Evolutionary conservation across 345 rosid genomes (phyloP), one percentile per base, ranked within the genome.

Genomic region (Rhodomyrtus tomentosa): DNA sequence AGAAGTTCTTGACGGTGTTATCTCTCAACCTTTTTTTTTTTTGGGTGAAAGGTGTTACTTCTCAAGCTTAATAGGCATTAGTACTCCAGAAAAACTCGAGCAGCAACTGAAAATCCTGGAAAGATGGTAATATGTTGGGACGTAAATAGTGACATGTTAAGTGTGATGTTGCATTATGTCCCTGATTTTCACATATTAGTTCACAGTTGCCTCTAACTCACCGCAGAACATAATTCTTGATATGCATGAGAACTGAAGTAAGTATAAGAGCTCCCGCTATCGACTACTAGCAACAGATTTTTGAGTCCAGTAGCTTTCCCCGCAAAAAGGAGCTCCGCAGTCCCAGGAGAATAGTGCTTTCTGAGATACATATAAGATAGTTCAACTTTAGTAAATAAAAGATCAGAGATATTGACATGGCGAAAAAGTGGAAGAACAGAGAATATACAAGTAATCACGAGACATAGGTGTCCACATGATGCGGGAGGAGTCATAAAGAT

Each of bases 181-280:
- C 79, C 79, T 36, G 25, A 36, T 20, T 62, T 62, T 32, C 45
- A 10, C 13, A 36, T 18, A 36, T 22, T 68, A 68, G 45, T 68
- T 18, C 7, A 36, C 45, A 68, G 38, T 18, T 81, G 84, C 21
- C 88, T 50, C 56, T 27, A 55, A 86, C 93, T 90, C 89, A 97
- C 99, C 92, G 86, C 74, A 42, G 56, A 86, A 29, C 90, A 74
- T 22, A 94, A 82, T 29, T 87, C 89, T 84, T 95, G 91, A 84
- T 95, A 95, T 32, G 95, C 94, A 87, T 86, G 87, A 20, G 92
- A 90, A 83, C 90, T 93, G 79, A 97, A 87, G 89, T 97, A 97
- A n/a, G 96, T 93, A 84, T 95, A 97, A 36, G 99, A 94, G 88
- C 99, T 95, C 80, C 99, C 99, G 50, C 98, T 95, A 89, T 97